Conservation (phyloP, 108 stramenopile species). For the Pseudonitzschia delicatissima region DNA sequence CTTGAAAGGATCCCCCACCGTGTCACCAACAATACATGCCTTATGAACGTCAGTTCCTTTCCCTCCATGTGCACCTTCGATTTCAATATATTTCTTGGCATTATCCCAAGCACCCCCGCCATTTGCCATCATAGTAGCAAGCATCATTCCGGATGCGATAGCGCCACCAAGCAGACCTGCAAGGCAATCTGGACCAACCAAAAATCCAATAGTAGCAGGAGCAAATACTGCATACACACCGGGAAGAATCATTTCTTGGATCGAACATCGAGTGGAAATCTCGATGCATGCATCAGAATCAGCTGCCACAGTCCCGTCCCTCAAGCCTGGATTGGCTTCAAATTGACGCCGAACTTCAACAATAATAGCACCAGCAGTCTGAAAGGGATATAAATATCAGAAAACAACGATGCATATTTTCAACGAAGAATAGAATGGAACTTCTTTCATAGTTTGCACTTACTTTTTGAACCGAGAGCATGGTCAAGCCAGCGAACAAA, state of each 20-base stretch:
- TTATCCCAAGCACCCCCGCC: constrained; percentile 99
- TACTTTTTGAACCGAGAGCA: constrained; percentile 92
- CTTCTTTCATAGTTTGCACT: background rate
- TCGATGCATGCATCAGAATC: constrained; percentile 78
- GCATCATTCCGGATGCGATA: constrained; percentile 88
- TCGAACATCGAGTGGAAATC: constrained; percentile 64
- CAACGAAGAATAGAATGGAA: background rate
- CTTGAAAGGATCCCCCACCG: constrained; percentile 93
- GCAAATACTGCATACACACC: constrained; percentile 71
- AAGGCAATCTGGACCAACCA: constrained; percentile 72
- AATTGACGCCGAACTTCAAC: constrained; percentile 94
- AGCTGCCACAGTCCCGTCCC: constrained; percentile 74
- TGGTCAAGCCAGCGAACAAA: constrained; percentile 94
- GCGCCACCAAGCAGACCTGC: constrained; percentile 75
- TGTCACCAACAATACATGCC: constrained; percentile 92
- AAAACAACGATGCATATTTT: background rate
- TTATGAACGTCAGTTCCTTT: constrained; percentile 93
- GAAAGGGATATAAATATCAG: constrained; percentile 10
- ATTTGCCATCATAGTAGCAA: constrained; percentile 93
- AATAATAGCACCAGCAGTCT: constrained; percentile 93
- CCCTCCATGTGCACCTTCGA: constrained; percentile 66
- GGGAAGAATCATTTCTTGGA: constrained; percentile 81
- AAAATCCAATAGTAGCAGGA: constrained; percentile 71
- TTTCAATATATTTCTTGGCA: constrained; percentile 94
- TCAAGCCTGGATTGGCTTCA: constrained; percentile 64